A percentile compares a stretch with the other conserved stretches of the same genome.
phyloP scores from a whole-genome alignment of 2,329 filamentous ascomycete species.

The Colletotrichum kahawae region DNA sequence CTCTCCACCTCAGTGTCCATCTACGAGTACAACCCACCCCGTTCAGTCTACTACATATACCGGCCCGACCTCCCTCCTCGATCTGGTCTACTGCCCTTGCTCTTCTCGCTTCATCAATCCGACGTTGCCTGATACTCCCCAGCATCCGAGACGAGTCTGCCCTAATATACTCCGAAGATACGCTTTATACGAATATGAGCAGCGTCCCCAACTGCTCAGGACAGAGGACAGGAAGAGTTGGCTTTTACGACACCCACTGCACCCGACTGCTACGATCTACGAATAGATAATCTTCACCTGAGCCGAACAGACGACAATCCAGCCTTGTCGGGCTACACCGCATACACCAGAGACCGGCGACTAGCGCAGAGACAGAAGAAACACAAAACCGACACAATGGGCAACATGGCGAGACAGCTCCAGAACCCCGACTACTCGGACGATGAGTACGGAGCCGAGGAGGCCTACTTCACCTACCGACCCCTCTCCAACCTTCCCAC shows the following conservation, averaged over 20 bases:
- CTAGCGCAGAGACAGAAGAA: neutral
- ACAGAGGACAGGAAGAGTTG: conserved; percentile 25
- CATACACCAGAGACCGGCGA: neutral
- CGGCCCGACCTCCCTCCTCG: conserved; percentile 12
- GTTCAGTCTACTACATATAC: conserved; percentile 18
- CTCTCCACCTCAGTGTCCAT: neutral
- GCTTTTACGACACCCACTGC: conserved; percentile 9
- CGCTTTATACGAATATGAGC: conserved; percentile 22
- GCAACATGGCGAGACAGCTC: conserved; percentile 20
- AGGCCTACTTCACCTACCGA: conserved; percentile 67
- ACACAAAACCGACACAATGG: conserved; percentile 14
- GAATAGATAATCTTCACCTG: conserved; percentile 10
- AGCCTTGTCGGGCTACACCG: neutral
- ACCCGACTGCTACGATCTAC: conserved; percentile 11
- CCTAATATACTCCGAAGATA: neutral
- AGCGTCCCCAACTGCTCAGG: conserved; percentile 22
- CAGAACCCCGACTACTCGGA: conserved; percentile 31
- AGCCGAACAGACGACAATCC: neutral
- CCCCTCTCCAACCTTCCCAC: conserved; percentile 72
- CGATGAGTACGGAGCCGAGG: conserved; percentile 54
- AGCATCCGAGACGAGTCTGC: neutral
- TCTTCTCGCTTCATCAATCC: neutral
- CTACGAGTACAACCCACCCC: neutral
- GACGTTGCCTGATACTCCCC: conserved; percentile 2
- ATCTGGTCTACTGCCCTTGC: neutral